Evolutionary conservation across 768 basidiomycete genomes (phyloP).

Genomic region (Albatrellus ellisii): DNA sequence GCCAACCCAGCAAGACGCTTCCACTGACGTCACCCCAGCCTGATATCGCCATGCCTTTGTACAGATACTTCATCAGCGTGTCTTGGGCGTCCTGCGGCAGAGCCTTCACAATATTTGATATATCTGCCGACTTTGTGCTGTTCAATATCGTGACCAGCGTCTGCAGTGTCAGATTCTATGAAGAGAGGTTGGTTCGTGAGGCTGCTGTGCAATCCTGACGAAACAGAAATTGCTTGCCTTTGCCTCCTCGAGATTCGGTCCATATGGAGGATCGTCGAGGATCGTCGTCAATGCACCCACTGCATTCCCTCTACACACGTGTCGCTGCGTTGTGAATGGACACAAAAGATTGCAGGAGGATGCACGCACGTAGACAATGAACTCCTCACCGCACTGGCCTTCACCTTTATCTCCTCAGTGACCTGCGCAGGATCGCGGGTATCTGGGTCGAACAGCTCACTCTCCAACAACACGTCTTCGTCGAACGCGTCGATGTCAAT

Average conservation of each 20-base stretch:
- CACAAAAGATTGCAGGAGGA: neutral
- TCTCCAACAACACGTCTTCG: conserved; percentile 77
- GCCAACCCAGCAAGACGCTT: conserved; percentile 75
- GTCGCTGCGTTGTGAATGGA: neutral
- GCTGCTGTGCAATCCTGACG: neutral
- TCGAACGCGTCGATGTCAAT: conserved; percentile 92
- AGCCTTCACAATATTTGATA: conserved; percentile 57
- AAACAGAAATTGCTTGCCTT: conserved; percentile 41
- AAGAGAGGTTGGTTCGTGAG: neutral
- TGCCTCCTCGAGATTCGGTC: conserved; percentile 76
- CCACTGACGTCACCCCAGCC: conserved; percentile 51
- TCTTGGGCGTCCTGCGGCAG: conserved; percentile 72
- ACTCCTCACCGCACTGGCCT: conserved; percentile 57
- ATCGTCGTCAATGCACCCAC: conserved; percentile 56
- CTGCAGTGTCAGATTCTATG: conserved; percentile 64
- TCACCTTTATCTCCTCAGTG: conserved; percentile 64
- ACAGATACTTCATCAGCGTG: conserved; percentile 93
- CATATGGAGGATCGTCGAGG: conserved; percentile 79
- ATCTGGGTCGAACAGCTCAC: conserved; percentile 80
- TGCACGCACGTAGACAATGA: conserved; percentile 59
- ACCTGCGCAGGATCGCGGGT: conserved; percentile 66
- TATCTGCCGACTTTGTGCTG: conserved; percentile 85
- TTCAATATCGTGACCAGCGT: conserved; percentile 83
- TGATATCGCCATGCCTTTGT: conserved; percentile 83
- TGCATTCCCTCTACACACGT: conserved; percentile 52